phyloP scores from a whole-genome alignment of 345 rosid genomes.

The Brassica juncea region DNA sequence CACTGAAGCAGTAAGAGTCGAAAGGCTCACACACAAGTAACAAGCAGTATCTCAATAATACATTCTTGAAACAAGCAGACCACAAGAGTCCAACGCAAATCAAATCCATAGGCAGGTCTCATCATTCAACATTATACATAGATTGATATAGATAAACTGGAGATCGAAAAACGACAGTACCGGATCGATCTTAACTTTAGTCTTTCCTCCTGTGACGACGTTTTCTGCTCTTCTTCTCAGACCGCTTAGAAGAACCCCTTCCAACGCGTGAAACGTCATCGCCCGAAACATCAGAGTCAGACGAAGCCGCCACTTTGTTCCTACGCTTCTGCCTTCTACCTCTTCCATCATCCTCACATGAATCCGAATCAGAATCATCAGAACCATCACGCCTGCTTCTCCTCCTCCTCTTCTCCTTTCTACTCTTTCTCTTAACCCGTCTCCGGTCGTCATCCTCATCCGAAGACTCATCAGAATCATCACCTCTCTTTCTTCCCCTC shows the following conservation, averaged over 20 bases:
- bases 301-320: slow-evolving; percentile 57
- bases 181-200: slow-evolving; percentile 5
- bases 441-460: slow-evolving; percentile 41
- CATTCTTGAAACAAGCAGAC: slow-evolving; percentile 31
- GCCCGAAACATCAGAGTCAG: slow-evolving; percentile 47
- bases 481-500: slow-evolving; percentile 53
- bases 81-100: slow-evolving; percentile 15
- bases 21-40: background rate
- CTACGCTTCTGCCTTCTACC: slow-evolving; percentile 44
- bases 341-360: slow-evolving; percentile 29
- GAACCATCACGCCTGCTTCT: slow-evolving; percentile 42
- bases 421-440: slow-evolving; percentile 49
- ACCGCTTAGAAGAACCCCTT: slow-evolving; percentile 55
- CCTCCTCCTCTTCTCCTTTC: slow-evolving; percentile 67
- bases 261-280: slow-evolving; percentile 63
- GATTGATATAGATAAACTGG: background rate
- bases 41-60: slow-evolving; percentile 3
- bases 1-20: background rate
- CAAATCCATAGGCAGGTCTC: slow-evolving; percentile 21
- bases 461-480: slow-evolving; percentile 37
- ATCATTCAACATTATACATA: slow-evolving; percentile 21
- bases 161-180: background rate
- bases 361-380: slow-evolving; percentile 40
- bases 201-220: slow-evolving; percentile 44
- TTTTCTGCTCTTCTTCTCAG: slow-evolving; percentile 62